These are phyloP conservation scores for Rugonectria rugulosa DNA, from an alignment of 2,329 filamentous ascomycete genomes.

Conservation along the genomic window DNA sequence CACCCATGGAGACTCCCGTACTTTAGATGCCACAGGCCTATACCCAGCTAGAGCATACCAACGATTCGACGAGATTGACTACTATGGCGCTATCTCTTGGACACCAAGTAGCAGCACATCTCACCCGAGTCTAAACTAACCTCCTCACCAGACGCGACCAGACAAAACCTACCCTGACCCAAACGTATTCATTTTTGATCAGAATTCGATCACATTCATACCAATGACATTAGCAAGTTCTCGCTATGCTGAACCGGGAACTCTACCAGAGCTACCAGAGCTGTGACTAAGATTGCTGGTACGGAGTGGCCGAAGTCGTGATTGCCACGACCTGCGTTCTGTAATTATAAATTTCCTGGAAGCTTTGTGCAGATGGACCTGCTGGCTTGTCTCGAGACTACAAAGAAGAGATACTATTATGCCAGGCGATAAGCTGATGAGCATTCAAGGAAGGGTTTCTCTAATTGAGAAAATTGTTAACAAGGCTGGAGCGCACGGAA, in stretches of 20 bases:
- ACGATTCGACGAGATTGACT: conserved; percentile 18
- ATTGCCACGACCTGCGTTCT: too few relatives aligned
- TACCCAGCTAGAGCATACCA: conserved; percentile 12
- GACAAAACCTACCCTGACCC: conserved; percentile 31
- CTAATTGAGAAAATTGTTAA: too few relatives aligned
- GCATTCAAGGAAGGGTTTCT: too few relatives aligned
- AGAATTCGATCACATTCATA: conserved; percentile 21
- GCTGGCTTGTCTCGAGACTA: too few relatives aligned
- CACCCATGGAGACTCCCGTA: conserved; percentile 20
- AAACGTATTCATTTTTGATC: conserved; percentile 34
- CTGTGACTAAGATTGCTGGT: too few relatives aligned
- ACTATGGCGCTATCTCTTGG: conserved; percentile 33
- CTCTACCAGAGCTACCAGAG: conserved; percentile 30
- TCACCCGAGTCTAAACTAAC: conserved; percentile 20
- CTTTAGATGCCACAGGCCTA: conserved; percentile 35
- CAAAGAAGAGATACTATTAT: too few relatives aligned
- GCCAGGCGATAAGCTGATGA: too few relatives aligned
- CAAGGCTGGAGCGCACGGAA: too few relatives aligned
- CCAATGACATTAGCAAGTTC: conserved; percentile 24
- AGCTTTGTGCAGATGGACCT: too few relatives aligned
- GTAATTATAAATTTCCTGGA: too few relatives aligned
- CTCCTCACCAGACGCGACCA: conserved; percentile 25
- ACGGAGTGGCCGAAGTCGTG: too few relatives aligned
- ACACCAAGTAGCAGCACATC: conserved; percentile 21
- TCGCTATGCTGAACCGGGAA: conserved; percentile 34